Base-by-base conservation (phyloP, 306 rosid species). In the Cucurbita maxima region DNA sequence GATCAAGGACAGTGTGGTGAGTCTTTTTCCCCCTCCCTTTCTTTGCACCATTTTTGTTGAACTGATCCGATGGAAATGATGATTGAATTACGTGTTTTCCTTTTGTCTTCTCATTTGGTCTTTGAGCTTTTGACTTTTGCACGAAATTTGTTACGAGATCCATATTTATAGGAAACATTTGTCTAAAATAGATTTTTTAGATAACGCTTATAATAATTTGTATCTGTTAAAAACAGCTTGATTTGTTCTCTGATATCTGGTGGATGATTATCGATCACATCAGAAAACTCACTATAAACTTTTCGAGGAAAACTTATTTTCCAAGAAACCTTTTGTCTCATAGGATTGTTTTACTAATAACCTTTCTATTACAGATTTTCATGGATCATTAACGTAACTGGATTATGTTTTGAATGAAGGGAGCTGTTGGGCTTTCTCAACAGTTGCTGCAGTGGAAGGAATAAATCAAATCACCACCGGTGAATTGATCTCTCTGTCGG, bases 401-500 rank as follows among this genome's bases (percentile, higher is more conserved):
- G 79, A 12, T 68, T 30, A 15, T 48, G 40, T 58, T 51, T 16
- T 22, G 19, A 58, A 56, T 86, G 88, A 79, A 94, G 98, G 97
- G 92, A 94, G 98, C 82, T 94, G 96, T 61, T 94, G 97, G 98
- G 92, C 98, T 10, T 94, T 94, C 82, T 94, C 98, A 7, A 84
- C 97, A 0, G 44, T 94, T 70, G 97, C 71, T 18, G 96, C 89
- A 0, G 97, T 94, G 61, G 97, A 94, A 83, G 97, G 96, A 22
- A 87, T 94, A 53, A 94, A 89, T 56, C 71, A 89, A 76, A 91
- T 90, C 60, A 92, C 84, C 34, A 89, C 98, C 0, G 89, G 92
- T 5, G 87, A 94, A 8, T 64, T 88, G 4, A 69, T 84, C 71
- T 48, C 92, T 41, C 69, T 94, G 9, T 94, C 97, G 0, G 97